phyloP scores from a whole-genome alignment of 495 filamentous ascomycete species.

The Penicillium tannophilum region DNA sequence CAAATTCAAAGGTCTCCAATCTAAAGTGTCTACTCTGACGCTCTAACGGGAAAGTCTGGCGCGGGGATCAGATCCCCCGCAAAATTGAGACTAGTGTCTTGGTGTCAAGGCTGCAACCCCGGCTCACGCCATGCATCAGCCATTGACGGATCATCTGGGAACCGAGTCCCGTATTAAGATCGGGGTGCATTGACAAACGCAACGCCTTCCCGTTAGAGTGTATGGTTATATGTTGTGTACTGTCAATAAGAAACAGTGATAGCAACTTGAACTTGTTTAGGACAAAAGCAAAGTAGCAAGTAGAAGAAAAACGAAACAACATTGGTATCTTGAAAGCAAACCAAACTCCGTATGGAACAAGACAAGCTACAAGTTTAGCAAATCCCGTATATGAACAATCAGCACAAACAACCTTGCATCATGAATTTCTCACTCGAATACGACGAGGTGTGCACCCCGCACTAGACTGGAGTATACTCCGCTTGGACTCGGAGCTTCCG shows the following conservation, averaged over 20 bases:
- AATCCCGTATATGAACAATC: neutral
- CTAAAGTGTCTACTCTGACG: neutral
- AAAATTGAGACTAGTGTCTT: slow-evolving; percentile 6
- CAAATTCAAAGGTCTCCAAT: neutral
- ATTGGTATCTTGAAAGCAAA: slow-evolving; percentile 13
- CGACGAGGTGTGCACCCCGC: slow-evolving; percentile 47
- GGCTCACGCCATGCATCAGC: slow-evolving; percentile 8
- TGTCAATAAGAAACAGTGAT: neutral
- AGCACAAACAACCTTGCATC: neutral
- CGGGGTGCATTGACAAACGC: neutral
- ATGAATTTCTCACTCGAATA: slow-evolving; percentile 33
- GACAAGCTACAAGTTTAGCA: neutral
- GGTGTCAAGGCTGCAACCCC: neutral
- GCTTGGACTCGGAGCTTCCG: slow-evolving; percentile 27
- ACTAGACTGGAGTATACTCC: slow-evolving; percentile 36
- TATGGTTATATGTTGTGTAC: neutral
- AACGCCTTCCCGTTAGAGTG: neutral
- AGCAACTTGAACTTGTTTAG: neutral
- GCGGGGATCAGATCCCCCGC: slow-evolving; percentile 5
- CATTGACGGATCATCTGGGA: neutral
- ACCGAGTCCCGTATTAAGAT: neutral
- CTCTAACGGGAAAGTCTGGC: slow-evolving; percentile 3
- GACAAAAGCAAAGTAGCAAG: neutral
- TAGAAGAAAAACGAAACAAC: neutral
- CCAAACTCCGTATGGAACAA: slow-evolving; percentile 1